phyloP scores from a whole-genome alignment of 805 yeast genomes.

The Naumovozyma dairenensis region DNA sequence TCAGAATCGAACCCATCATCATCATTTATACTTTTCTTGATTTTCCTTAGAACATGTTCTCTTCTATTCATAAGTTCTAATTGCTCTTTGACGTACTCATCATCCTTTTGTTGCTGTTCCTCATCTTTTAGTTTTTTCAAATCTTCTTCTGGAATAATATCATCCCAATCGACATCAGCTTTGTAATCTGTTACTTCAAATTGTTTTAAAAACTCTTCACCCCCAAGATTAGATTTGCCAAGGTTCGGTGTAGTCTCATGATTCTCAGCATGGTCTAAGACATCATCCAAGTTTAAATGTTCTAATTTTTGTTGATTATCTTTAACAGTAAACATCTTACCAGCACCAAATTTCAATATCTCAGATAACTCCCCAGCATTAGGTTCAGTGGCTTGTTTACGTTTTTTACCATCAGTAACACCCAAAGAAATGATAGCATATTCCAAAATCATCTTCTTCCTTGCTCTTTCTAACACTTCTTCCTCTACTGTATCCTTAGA shows the following conservation, averaged over 20 bases:
- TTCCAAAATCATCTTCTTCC: conserved; percentile 96
- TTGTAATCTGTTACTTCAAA: conserved; percentile 98
- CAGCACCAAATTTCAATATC: conserved; percentile 95
- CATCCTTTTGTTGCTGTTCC: conserved; percentile 79
- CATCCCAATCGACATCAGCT: conserved; percentile 99
- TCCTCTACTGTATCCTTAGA: conserved; percentile 97
- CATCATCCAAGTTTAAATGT: conserved; percentile 90
- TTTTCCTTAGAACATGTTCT: conserved; percentile 58
- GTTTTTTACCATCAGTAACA: conserved; percentile 60
- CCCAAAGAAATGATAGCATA: conserved; percentile 96
- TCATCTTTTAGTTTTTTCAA: conserved; percentile 80
- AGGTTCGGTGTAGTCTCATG: conserved; percentile 92
- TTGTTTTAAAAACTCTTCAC: conserved; percentile 93
- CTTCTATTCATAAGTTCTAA: conserved; percentile 79
- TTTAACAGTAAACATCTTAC: conserved; percentile 91
- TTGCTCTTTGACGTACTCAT: conserved; percentile 78
- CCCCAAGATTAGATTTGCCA: conserved; percentile 96
- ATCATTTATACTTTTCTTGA: conserved; percentile 36
- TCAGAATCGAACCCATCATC: conserved; percentile 35
- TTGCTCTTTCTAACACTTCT: conserved; percentile 90
- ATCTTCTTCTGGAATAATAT: conserved; percentile 93
- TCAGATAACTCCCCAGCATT: conserved; percentile 78
- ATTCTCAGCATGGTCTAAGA: conserved; percentile 92
- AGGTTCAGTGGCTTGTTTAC: conserved; percentile 58
- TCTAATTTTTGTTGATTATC: conserved; percentile 95